Conservation (phyloP, 1,284 basidiomycete genomes). For the Gymnopus androsaceus region DNA sequence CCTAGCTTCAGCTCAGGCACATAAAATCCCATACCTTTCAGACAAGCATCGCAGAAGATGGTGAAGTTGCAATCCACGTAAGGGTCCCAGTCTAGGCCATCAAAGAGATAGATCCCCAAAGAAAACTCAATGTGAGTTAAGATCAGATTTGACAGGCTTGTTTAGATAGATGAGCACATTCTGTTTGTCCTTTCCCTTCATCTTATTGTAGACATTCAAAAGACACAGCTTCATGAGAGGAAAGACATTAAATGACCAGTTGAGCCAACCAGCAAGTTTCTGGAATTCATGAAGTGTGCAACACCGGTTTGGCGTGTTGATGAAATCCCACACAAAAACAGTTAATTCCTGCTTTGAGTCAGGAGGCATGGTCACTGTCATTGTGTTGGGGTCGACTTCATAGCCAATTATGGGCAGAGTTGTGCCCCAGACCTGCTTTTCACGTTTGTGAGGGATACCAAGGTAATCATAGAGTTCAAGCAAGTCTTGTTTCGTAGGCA, state of each 20-base stretch:
- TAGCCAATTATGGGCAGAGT: no score
- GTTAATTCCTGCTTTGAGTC: no score
- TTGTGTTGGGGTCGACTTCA: no score
- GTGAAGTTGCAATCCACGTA: neutral
- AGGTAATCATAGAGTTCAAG: no score
- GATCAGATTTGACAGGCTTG: neutral
- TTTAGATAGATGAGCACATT: conserved; percentile 31
- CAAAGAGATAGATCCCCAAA: neutral
- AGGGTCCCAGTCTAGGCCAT: neutral
- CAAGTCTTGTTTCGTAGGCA: no score
- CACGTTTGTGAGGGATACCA: no score
- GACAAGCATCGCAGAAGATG: conserved; percentile 5
- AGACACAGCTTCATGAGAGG: conserved; percentile 36
- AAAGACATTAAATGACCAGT: conserved; percentile 45
- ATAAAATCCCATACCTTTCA: conserved; percentile 6
- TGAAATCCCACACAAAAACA: no score
- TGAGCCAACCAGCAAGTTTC: conserved; percentile 35
- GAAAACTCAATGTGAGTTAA: neutral
- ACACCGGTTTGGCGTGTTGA: no score
- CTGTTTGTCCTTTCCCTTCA: conserved; percentile 22
- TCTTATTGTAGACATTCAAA: conserved; percentile 33
- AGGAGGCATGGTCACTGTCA: no score
- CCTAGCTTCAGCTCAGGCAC: neutral
- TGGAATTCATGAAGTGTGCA: no score
- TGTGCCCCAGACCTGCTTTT: no score